Evolutionary conservation across 2,329 filamentous ascomycete species (phyloP), one percentile per base, ranked within the genome.

Genomic region (Westerdykella ornata): DNA sequence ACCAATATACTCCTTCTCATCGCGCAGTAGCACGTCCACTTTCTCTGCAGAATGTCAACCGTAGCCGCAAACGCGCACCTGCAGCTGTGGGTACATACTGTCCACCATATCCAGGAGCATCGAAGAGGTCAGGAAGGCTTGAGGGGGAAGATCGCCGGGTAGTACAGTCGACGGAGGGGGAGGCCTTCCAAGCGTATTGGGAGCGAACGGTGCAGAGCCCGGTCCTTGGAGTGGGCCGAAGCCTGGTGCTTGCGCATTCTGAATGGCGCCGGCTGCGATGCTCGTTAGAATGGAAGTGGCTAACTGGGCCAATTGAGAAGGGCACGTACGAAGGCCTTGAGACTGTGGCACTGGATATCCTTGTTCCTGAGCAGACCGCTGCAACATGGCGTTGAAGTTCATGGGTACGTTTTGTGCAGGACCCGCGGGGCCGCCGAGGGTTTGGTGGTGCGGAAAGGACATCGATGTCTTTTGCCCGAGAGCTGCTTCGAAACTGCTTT

Each of bases 41-140:
- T 98, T 98, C 73, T 98, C 92, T 97, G 66, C 35, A 38, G 18
- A 35, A 32, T 41, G 41, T 49, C 46, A 45, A 48, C 58, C 49
- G 60, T 26, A 26, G 34, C 19, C 15, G n/a, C 26, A 14, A 22
- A 9, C 15, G 15, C 13, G 8, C 26, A 8, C 30, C 8, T 33
- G 12, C 8, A n/a, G 30, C 6, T 13, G 22, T 7, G 22, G 22
- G 40, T 56, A 40, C 47, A 45, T 57, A 97, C 90, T 98, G 72
- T 98, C 92, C 57, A 92, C 97, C 59, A 98, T 76, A 66, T 98
- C 92, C 44, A 98, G 74, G 44, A 98, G 74, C 72, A 97, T 92
- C 41, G 92, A 89, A 22, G 92, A 92, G 22, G 92, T 98, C 14
- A 92, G 94, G 71, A 98, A 98, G 84, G 97, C 96, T 73, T 98